These are phyloP conservation scores for Naganishia friedmannii DNA, from an alignment of 768 basidiomycete species.

Conservation along the genomic window DNA sequence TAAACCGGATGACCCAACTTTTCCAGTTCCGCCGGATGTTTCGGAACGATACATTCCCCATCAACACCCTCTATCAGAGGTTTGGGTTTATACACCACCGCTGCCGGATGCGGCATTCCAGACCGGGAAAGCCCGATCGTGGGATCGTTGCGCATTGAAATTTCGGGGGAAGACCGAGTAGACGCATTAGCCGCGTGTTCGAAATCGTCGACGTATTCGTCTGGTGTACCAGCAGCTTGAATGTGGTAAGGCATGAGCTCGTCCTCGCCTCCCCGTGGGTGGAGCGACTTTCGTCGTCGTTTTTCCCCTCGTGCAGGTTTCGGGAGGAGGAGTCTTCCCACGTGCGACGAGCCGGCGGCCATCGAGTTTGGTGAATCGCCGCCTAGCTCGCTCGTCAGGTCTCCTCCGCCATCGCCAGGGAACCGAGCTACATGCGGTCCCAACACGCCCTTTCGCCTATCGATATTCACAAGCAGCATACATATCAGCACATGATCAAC, in stretches of 20 bases:
- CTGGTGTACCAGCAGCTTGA: background rate
- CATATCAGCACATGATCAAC: background rate
- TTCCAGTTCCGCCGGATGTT: conserved; percentile 8
- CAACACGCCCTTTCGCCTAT: conserved; percentile 11
- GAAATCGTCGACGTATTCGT: conserved; percentile 2
- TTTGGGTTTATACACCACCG: background rate
- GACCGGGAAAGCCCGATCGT: background rate
- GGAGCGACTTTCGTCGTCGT: background rate
- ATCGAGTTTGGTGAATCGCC: conserved; percentile 1
- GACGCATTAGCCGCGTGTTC: conserved; percentile 1
- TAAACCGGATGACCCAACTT: conserved; percentile 16
- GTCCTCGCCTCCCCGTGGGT: background rate
- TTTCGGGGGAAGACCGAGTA: conserved; percentile 6
- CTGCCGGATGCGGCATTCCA: background rate
- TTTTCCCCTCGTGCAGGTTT: background rate
- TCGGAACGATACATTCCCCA: conserved; percentile 13
- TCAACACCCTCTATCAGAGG: conserved; percentile 5
- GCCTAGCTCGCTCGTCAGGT: conserved; percentile 2
- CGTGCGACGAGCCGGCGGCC: background rate
- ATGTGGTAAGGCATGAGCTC: background rate
- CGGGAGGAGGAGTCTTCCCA: conserved; percentile 2
- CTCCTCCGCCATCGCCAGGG: background rate
- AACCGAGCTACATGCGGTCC: conserved; percentile 12
- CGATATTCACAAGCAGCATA: background rate
- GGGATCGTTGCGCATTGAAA: conserved; percentile 15